Evolutionary conservation across 2,329 filamentous ascomycete species (phyloP).

Genomic region (Onygenales sp.): DNA sequence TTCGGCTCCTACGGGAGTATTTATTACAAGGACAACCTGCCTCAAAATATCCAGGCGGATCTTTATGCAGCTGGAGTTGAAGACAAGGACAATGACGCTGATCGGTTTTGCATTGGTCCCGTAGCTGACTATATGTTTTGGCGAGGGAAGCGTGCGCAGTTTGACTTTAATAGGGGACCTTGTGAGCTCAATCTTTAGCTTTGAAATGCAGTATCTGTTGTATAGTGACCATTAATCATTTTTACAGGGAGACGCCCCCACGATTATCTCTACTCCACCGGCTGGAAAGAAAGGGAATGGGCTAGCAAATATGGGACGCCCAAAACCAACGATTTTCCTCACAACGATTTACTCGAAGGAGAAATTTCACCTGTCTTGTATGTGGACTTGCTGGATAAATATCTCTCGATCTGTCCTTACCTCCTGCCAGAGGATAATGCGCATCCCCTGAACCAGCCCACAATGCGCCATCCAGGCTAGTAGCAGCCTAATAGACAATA

Average conservation of each 20-base stretch:
- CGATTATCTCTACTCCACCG: slow-evolving; percentile 12
- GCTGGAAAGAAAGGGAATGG: slow-evolving; percentile 12
- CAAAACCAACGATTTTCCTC: slow-evolving; percentile 12
- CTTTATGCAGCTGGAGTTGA: background rate
- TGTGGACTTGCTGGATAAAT: slow-evolving; percentile 13
- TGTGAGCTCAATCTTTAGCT: slow-evolving; percentile 10
- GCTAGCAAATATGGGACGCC: slow-evolving; percentile 12
- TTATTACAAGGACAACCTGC: slow-evolving; percentile 13
- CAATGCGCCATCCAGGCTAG: slow-evolving; percentile 13
- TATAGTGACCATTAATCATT: background rate
- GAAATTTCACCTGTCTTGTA: slow-evolving; percentile 11
- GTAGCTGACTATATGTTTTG: slow-evolving; percentile 17
- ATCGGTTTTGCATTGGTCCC: slow-evolving; percentile 7
- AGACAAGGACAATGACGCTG: background rate
- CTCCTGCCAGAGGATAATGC: slow-evolving; percentile 8
- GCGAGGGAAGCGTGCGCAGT: slow-evolving; percentile 10
- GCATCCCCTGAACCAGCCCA: slow-evolving; percentile 9
- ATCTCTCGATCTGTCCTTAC: slow-evolving; percentile 12
- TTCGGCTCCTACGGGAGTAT: slow-evolving; percentile 13
- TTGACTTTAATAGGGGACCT: slow-evolving; percentile 13
- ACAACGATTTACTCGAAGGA: slow-evolving; percentile 13
- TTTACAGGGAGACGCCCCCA: slow-evolving; percentile 10
- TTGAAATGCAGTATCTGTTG: background rate
- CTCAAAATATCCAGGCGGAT: slow-evolving; percentile 3
- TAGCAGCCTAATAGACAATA: slow-evolving; percentile 3